Evolutionary conservation across 2,329 filamentous ascomycete species (phyloP), one percentile per base, ranked within the genome.

Genomic region (Alternaria angustiovoidea): DNA sequence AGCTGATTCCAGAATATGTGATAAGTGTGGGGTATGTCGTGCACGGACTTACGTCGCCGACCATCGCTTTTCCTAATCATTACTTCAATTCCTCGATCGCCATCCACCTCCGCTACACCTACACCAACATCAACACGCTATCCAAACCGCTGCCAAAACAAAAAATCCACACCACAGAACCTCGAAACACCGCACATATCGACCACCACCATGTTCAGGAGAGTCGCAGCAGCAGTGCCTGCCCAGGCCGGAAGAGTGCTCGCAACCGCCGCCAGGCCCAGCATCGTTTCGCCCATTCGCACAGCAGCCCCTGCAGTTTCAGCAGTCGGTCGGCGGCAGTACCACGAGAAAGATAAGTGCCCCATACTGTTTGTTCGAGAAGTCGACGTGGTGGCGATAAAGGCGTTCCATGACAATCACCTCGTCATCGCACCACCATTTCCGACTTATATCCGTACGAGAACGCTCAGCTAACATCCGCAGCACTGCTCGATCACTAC

Each of bases 401-500:
- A 54, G 52, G 46, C 48, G 30, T 51, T 38, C 22, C 5, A 56
- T 54, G 43, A 59, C 54, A 53, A 28, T 22, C 44, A 51, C 36
- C 46, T 54, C 61, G 46, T 64, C 44, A 51, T 54, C 28, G 48
- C 39, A 53, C 46, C 32, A 47, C 41, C 44, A 42, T 4, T 8
- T 24, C 30, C n/a, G 53, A 53, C 55, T 38, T 18, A 18, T 16
- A 38, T 22, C 32, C 11, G 41, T 53, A 34, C 52, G 48, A 52
- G 66, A 67, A 69, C 65, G 57, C 64, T 59, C 70, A 75, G 75
- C 80, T 82, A 77, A 83, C 80, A 66, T 68, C 28, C 69, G n/a
- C 61, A 75, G 74, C 74, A 85, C 82, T 84, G 69, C 85, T 96
- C 67, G 92, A 96, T 79, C 92, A 94, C 81, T 94, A 94, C 82